Percentiles rank a stretch among this genome's conserved stretches.
phyloP scores from a whole-genome alignment of 768 basidiomycete species.

The Russula griseocarnosa region DNA sequence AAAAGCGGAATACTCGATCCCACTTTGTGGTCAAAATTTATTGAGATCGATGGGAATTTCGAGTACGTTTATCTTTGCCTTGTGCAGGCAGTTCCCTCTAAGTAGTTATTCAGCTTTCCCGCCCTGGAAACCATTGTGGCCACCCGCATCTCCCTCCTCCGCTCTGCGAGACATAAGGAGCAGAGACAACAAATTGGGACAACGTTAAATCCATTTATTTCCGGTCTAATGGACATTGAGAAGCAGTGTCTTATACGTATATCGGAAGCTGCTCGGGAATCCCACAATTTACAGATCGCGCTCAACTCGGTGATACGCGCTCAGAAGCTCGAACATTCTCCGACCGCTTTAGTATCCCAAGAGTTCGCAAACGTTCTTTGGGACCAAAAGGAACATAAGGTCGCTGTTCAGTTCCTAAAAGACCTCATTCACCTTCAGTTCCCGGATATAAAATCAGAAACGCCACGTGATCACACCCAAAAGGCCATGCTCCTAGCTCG shows the following conservation, averaged over 20 bases:
- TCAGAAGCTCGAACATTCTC: slow-evolving; percentile 49
- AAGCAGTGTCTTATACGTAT: slow-evolving; percentile 66
- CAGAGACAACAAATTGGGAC: slow-evolving; percentile 74
- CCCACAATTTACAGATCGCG: slow-evolving; percentile 72
- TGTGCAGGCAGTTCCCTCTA: slow-evolving; percentile 20
- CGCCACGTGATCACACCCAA: slow-evolving; percentile 9
- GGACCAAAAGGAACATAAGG: slow-evolving; percentile 77
- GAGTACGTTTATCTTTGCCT: slow-evolving; percentile 48
- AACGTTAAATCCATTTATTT: slow-evolving; percentile 51
- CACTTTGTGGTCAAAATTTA: slow-evolving; percentile 43
- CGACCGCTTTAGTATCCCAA: slow-evolving; percentile 55
- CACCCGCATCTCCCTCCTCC: slow-evolving; percentile 77
- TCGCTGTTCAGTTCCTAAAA: slow-evolving; percentile 72
- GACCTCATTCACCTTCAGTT: slow-evolving; percentile 35
- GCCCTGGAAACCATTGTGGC: slow-evolving; percentile 75
- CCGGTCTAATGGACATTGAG: slow-evolving; percentile 55
- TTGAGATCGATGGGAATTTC: slow-evolving; percentile 51
- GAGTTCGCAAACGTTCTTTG: slow-evolving; percentile 92
- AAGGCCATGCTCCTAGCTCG: slow-evolving; percentile 53
- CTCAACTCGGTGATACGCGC: slow-evolving; percentile 81
- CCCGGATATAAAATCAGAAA: slow-evolving; percentile 18
- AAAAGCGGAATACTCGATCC: slow-evolving; percentile 36
- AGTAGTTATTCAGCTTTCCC: slow-evolving; percentile 51
- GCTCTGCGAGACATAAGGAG: slow-evolving; percentile 64
- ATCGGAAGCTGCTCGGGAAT: slow-evolving; percentile 64